These are phyloP conservation scores for Fusarium torreyae DNA, from an alignment of 2,329 filamentous ascomycete species.

Conservation along the genomic window DNA sequence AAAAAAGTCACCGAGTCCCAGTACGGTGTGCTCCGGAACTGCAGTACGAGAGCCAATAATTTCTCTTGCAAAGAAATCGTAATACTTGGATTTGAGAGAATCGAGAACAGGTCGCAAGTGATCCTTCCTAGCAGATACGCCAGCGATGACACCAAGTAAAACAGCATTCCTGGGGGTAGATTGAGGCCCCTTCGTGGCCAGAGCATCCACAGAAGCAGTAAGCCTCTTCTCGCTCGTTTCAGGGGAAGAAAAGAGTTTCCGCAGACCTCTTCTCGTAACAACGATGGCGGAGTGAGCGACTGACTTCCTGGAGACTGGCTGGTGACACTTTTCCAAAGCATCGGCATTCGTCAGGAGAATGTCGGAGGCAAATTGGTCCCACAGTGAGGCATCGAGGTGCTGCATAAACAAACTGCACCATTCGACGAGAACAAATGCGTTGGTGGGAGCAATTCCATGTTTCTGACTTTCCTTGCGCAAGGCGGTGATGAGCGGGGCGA, in stretches of 20 bases:
- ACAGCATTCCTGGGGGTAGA: constrained; percentile 79
- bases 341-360: constrained; percentile 79
- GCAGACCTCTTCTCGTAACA: constrained; percentile 83
- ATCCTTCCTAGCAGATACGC: constrained; percentile 83
- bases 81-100: constrained; percentile 77
- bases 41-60: constrained; percentile 83
- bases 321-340: constrained; percentile 83
- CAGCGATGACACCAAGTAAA: constrained; percentile 88
- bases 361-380: constrained; percentile 75
- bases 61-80: constrained; percentile 88
- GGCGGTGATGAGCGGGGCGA: constrained; percentile 76
- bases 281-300: constrained; percentile 82
- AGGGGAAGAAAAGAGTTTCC: constrained; percentile 76
- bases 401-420: constrained; percentile 89
- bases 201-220: constrained; percentile 72
- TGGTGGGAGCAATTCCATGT: constrained; percentile 80
- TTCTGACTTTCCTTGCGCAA: constrained; percentile 83
- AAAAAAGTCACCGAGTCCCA: constrained; percentile 87
- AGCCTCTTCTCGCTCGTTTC: constrained; percentile 73
- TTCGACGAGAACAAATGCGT: constrained; percentile 89
- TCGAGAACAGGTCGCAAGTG: constrained; percentile 74
- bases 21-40: constrained; percentile 80
- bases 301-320: constrained; percentile 72
- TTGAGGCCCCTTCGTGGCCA: constrained; percentile 78
- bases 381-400: constrained; percentile 73